Evolutionary conservation across 108 stramenopile genomes (phyloP).

Genomic region (Cylindrotheca fusiformis): DNA sequence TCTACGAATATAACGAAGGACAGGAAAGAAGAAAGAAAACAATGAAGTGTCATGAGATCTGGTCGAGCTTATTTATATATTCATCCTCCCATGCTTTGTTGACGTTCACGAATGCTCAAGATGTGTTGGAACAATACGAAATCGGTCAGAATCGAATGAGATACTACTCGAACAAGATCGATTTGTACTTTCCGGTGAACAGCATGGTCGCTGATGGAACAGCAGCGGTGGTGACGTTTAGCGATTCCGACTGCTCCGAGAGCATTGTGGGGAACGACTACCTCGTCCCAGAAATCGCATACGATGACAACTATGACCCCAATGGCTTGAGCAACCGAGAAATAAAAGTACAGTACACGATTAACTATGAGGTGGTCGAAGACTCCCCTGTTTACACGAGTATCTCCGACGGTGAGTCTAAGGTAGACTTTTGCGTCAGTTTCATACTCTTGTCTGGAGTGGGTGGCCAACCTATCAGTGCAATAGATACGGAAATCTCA

Average conservation of each 20-base stretch:
- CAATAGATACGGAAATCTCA: constrained; percentile 3
- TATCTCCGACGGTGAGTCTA: neutral
- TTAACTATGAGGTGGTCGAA: constrained; percentile 1
- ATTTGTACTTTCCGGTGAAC: constrained; percentile 3
- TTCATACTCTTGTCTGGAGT: neutral
- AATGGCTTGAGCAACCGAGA: constrained; percentile 3
- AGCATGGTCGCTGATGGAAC: constrained; percentile 7
- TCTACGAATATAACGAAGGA: no score
- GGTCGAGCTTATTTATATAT: no score
- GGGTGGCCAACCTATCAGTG: neutral
- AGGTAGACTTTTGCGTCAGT: constrained; percentile 8
- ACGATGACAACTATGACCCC: constrained; percentile 2
- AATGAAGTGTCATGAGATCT: no score
- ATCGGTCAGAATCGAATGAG: neutral
- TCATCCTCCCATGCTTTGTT: no score
- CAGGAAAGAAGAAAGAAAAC: no score
- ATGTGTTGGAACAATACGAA: constrained; percentile 2
- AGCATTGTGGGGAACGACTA: constrained; percentile 6
- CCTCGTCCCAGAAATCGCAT: constrained; percentile 2
- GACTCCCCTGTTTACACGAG: neutral
- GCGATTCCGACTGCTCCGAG: neutral
- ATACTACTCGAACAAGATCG: neutral
- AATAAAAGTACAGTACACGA: constrained; percentile 2
- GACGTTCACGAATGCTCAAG: no score
- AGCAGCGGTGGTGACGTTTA: constrained; percentile 1